Evolutionary conservation across 352 stramenopile species (phyloP), one percentile per base, ranked within the genome.

Genomic region (Phytophthora palmivora): DNA sequence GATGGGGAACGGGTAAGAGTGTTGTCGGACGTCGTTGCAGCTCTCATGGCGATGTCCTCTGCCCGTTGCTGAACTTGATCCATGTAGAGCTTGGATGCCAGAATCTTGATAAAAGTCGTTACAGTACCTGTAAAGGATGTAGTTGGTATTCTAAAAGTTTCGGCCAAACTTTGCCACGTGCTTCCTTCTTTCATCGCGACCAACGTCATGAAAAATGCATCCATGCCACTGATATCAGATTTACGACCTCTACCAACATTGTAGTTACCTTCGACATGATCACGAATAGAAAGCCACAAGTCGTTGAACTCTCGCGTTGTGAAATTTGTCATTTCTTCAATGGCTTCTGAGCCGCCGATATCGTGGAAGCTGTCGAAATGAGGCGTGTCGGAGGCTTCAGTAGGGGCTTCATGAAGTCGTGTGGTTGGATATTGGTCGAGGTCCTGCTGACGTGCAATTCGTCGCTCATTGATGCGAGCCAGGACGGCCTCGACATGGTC

Each of bases 191-290:
- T 28, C 11, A 55, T 15, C 16, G 9, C 42, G 4, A 36, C 54
- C 1, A 62, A 10, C 8, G 34, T 53, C 54, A 62, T 54, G 54
- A 62, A 49, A n/a, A 62, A 55, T 1, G 33, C 34, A 18, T 54
- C 24, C 24, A 54, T 52, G 9, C 18, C 8, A 0, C n/a, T 55
- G 14, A 62, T 62, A 2, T 28, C 24, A 30, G 54, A 53, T 5
- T 34, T 9, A 1, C 22, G 16, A 2, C 34, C 43, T 47, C 53
- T 16, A 3, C 43, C 53, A 6, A 62, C 42, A 22, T 53, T 53
- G 42, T 47, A 43, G 18, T 44, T 48, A 2, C 33, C 34, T 1
- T 28, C 9, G 4, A 45, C 33, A 18, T 59, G 18, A 14, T 59
- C 51, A 1, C 39, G 28, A 14, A 59, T 14, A 15, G 26, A 37